These are phyloP conservation scores for Flaveria brownii DNA, from an alignment of 129 eudicot species.

Conservation along the genomic window DNA sequence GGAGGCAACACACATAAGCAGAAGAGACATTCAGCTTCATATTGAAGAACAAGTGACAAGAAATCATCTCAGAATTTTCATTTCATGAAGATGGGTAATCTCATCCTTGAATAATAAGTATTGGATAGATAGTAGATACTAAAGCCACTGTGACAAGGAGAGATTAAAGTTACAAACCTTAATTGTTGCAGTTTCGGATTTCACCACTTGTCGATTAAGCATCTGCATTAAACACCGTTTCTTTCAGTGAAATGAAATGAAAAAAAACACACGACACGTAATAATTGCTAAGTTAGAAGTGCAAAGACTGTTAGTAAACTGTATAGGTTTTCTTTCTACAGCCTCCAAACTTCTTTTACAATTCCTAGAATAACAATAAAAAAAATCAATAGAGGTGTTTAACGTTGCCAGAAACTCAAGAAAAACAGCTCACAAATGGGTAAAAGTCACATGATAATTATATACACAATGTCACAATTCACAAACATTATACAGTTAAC, in stretches of 20 bases:
- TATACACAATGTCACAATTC: not conserved
- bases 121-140: not conserved
- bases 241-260: not conserved
- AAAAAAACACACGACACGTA: not conserved
- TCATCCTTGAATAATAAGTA: not conserved
- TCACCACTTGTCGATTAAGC: constrained; percentile 89
- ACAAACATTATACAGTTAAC: not conserved
- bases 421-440: constrained; percentile 7
- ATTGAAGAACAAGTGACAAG: not conserved
- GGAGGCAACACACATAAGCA: not conserved
- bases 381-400: constrained; percentile 2
- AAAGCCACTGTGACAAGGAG: not conserved
- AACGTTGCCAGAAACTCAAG: not conserved
- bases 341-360: not conserved
- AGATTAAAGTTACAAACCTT: constrained; percentile 51
- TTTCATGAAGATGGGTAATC: not conserved
- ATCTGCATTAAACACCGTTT: constrained; percentile 54
- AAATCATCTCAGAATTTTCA: not conserved
- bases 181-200: constrained; percentile 86
- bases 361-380: constrained; percentile 11
- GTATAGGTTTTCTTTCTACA: too few relatives aligned
- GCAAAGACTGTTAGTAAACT: not conserved
- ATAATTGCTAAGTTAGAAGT: constrained; percentile 15
- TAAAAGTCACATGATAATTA: not conserved
- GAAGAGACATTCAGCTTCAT: constrained; percentile 2